These are phyloP conservation scores for Staphylotrichum longicolle DNA, from an alignment of 495 filamentous ascomycete genomes.

Conservation along the genomic window DNA sequence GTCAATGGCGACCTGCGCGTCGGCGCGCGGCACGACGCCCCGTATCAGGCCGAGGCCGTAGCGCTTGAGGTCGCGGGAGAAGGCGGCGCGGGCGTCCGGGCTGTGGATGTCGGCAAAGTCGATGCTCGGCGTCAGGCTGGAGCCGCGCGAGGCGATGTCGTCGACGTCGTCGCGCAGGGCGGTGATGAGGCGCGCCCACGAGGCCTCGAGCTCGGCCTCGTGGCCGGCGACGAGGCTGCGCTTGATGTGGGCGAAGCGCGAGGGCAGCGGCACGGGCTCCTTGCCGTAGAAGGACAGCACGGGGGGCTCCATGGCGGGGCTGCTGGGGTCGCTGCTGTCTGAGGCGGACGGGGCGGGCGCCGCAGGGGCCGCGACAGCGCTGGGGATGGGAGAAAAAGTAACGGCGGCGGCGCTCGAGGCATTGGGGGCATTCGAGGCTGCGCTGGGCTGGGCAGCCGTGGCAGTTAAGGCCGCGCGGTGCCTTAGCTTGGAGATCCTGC, in stretches of 20 bases:
- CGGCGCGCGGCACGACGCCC: slow-evolving; percentile 57
- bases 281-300: slow-evolving; percentile 72
- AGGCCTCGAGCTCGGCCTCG: slow-evolving; percentile 61
- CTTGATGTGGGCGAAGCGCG: slow-evolving; percentile 78
- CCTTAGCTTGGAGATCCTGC: slow-evolving; percentile 40
- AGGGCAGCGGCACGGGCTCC: slow-evolving; percentile 68
- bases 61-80: slow-evolving; percentile 56
- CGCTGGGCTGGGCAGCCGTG: slow-evolving; percentile 22
- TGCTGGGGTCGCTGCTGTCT: slow-evolving; percentile 8
- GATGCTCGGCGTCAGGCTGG: slow-evolving; percentile 61
- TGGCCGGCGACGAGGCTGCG: slow-evolving; percentile 60
- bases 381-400: slow-evolving; percentile 6
- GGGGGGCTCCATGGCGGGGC: slow-evolving; percentile 64
- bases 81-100: slow-evolving; percentile 48
- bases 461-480: slow-evolving; percentile 34
- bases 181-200: slow-evolving; percentile 69
- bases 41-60: slow-evolving; percentile 67
- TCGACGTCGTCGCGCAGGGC: slow-evolving; percentile 58
- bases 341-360: slow-evolving; percentile 6
- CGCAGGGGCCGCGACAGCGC: not conserved
- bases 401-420: slow-evolving; percentile 17
- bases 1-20: slow-evolving; percentile 57
- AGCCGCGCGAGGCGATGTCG: slow-evolving; percentile 47
- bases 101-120: slow-evolving; percentile 59
- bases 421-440: slow-evolving; percentile 8